phyloP scores from a whole-genome alignment of 208 protist species.

The Endotrypanum monterogeii region DNA sequence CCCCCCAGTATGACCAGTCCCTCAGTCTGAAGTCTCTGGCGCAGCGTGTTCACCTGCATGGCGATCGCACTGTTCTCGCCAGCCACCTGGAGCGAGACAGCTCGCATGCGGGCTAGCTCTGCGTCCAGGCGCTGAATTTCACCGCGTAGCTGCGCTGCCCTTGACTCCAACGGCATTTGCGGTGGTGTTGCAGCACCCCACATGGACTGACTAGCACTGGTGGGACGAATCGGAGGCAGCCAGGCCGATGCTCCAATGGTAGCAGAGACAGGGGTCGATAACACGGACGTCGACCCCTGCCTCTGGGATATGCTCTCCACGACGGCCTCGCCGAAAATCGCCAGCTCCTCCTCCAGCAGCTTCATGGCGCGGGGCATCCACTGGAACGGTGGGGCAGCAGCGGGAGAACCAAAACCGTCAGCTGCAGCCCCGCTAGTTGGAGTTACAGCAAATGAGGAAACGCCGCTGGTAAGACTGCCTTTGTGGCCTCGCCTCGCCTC shows the following conservation, averaged over 20 bases:
- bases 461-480: not conserved
- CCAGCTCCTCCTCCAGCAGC: slow-evolving; percentile 69
- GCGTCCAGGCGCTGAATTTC: slow-evolving; percentile 65
- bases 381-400: slow-evolving; percentile 15
- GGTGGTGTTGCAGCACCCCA: not conserved
- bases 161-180: slow-evolving; percentile 14
- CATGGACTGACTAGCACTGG: not conserved
- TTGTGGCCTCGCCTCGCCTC: not conserved
- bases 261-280: not conserved
- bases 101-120: slow-evolving; percentile 49
- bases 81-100: slow-evolving; percentile 46
- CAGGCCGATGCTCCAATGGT: not conserved
- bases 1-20: slow-evolving; percentile 64
- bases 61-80: slow-evolving; percentile 67
- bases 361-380: slow-evolving; percentile 77
- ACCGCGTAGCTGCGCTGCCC: slow-evolving; percentile 33
- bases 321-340: slow-evolving; percentile 55
- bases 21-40: slow-evolving; percentile 50
- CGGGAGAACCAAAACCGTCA: not conserved
- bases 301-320: slow-evolving; percentile 9
- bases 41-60: slow-evolving; percentile 51
- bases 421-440: not conserved
- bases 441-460: not conserved
- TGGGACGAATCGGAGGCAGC: not conserved
- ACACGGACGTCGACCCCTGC: not conserved